Percentiles rank a stretch among this genome's conserved stretches.
Evolutionary conservation across 495 filamentous ascomycete species (phyloP).

Genomic region (Xylaria grammica): DNA sequence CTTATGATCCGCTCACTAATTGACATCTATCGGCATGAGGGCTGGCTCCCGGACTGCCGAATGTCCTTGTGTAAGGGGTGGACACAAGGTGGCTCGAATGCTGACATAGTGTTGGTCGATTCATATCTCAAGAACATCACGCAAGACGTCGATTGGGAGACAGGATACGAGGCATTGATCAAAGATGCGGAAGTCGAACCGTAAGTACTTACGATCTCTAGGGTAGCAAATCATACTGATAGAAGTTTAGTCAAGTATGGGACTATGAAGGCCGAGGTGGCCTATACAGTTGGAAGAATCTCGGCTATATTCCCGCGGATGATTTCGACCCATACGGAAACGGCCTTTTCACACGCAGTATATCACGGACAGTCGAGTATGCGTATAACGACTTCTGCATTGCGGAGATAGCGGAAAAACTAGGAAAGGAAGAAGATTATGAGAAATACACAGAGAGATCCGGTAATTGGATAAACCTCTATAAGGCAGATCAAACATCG

Average conservation of each 20-base stretch:
- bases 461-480: slow-evolving; percentile 68
- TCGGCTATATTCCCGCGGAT: slow-evolving; percentile 66
- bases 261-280: slow-evolving; percentile 70
- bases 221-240: not conserved
- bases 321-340: slow-evolving; percentile 66
- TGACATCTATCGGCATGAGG: slow-evolving; percentile 70
- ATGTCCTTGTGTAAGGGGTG: slow-evolving; percentile 68
- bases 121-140: slow-evolving; percentile 68
- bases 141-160: slow-evolving; percentile 65
- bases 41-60: slow-evolving; percentile 68
- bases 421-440: slow-evolving; percentile 59
- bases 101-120: slow-evolving; percentile 69
- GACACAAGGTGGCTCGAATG: slow-evolving; percentile 76
- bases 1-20: slow-evolving; percentile 68
- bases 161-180: slow-evolving; percentile 68
- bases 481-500: slow-evolving; percentile 62
- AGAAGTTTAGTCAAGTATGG: slow-evolving; percentile 54
- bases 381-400: slow-evolving; percentile 76
- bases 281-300: slow-evolving; percentile 64
- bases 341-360: slow-evolving; percentile 66
- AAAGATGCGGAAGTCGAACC: slow-evolving; percentile 74
- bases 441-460: slow-evolving; percentile 63
- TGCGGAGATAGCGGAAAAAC: slow-evolving; percentile 59
- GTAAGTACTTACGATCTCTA: slow-evolving; percentile 6
- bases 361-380: slow-evolving; percentile 75